Conservation (phyloP, 1,284 basidiomycete genomes). For the Cerioporus squamosus region DNA sequence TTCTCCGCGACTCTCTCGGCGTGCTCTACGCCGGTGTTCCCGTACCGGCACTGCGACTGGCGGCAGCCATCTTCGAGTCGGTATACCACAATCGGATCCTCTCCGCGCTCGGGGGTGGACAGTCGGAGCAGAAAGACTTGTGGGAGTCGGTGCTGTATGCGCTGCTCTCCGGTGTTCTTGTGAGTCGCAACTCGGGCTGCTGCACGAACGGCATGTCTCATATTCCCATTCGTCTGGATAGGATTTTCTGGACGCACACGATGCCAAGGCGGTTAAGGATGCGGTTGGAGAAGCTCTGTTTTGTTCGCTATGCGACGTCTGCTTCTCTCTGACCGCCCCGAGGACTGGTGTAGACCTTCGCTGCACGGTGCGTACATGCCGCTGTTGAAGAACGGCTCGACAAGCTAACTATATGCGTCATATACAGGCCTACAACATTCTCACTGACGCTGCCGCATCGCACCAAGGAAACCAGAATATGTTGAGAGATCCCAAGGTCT, state of each 20-base stretch:
- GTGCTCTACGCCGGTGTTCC: constrained; percentile 32
- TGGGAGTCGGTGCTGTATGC: constrained; percentile 36
- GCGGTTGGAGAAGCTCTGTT: constrained; percentile 33
- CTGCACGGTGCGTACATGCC: constrained; percentile 30
- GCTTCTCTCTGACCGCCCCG: constrained; percentile 34
- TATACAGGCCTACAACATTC: constrained; percentile 36
- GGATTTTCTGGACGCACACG: constrained; percentile 32
- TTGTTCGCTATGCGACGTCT: constrained; percentile 32
- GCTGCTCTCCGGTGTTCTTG: constrained; percentile 39
- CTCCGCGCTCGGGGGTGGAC: constrained; percentile 21
- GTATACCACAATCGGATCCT: constrained; percentile 35
- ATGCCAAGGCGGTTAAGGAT: constrained; percentile 27
- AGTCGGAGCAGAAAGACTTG: constrained; percentile 22
- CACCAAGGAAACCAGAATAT: constrained; percentile 35
- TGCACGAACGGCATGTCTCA: neutral
- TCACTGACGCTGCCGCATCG: constrained; percentile 34
- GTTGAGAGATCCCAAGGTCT: constrained; percentile 28
- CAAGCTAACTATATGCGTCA: constrained; percentile 14
- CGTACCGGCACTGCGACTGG: constrained; percentile 30
- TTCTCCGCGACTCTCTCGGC: constrained; percentile 32
- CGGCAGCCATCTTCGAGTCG: constrained; percentile 30
- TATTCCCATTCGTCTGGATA: neutral
- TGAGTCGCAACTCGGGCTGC: constrained; percentile 15
- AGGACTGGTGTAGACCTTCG: constrained; percentile 33
- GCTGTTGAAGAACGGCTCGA: neutral